Percentiles rank a stretch among this genome's conserved stretches.
phyloP scores from a whole-genome alignment of 129 eudicot genomes.

The Scalesia atractyloides region DNA sequence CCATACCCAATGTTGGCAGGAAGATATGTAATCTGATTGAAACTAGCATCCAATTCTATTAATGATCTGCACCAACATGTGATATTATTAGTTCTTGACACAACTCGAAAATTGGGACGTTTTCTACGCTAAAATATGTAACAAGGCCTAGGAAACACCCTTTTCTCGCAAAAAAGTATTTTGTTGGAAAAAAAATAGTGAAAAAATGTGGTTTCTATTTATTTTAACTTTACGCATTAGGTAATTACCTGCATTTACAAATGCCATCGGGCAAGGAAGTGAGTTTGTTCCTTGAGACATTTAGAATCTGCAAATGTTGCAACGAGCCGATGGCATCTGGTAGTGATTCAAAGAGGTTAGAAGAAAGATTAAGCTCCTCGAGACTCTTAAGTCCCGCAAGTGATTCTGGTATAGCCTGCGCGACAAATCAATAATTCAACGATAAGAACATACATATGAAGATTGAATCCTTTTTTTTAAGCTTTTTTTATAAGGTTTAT shows the following conservation, averaged over 20 bases:
- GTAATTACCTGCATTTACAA: constrained; percentile 77
- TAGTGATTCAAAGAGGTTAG: constrained; percentile 67
- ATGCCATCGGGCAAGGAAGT: constrained; percentile 80
- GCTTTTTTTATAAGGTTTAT: too few species aligned
- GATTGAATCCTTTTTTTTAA: too few species aligned
- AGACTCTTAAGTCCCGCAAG: constrained; percentile 80
- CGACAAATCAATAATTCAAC: neutral
- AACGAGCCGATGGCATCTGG: constrained; percentile 80
- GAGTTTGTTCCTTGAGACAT: constrained; percentile 92
- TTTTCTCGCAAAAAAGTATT: too few species aligned
- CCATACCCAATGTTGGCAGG: constrained; percentile 83
- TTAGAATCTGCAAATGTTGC: constrained; percentile 54
- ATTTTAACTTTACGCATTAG: neutral
- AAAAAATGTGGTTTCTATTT: too few species aligned
- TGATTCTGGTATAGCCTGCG: constrained; percentile 85
- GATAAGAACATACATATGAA: neutral
- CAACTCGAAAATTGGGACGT: neutral
- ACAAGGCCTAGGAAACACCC: too few species aligned
- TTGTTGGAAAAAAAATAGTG: too few species aligned
- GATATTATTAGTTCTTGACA: neutral
- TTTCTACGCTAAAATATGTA: too few species aligned
- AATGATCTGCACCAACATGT: constrained; percentile 56
- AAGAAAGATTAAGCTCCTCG: constrained; percentile 73
- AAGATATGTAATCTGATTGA: constrained; percentile 72
- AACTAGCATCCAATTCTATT: constrained; percentile 80